These are phyloP conservation scores for Tuber indicum DNA, from an alignment of 495 filamentous ascomycete species.

Conservation along the genomic window DNA sequence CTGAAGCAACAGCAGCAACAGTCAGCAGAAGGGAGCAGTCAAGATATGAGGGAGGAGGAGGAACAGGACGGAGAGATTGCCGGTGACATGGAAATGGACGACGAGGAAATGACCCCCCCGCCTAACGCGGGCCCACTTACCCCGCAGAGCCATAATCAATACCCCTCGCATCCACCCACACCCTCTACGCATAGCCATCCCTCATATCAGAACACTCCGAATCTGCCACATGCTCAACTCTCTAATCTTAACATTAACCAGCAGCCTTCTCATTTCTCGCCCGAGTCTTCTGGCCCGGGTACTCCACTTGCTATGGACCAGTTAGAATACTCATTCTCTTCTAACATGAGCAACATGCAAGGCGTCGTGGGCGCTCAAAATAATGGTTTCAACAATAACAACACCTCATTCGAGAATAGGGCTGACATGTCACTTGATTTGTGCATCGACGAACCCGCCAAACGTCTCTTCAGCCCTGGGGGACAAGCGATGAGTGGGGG, in stretches of 20 bases:
- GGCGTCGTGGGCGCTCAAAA: slow-evolving; percentile 45
- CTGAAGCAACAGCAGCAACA: slow-evolving; percentile 35
- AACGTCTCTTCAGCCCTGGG: slow-evolving; percentile 79
- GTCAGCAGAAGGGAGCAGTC: slow-evolving; percentile 11
- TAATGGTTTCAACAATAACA: slow-evolving; percentile 32
- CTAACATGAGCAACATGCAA: slow-evolving; percentile 43
- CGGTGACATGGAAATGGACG: slow-evolving; percentile 93
- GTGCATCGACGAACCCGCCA: slow-evolving; percentile 93
- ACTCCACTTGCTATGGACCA: slow-evolving; percentile 59
- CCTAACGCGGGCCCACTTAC: slow-evolving; percentile 53
- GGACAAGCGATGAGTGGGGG: slow-evolving; percentile 59
- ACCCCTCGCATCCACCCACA: slow-evolving; percentile 77
- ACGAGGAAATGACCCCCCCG: slow-evolving; percentile 56
- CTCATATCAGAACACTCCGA: slow-evolving; percentile 81
- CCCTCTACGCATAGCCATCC: slow-evolving; percentile 63
- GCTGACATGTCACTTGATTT: slow-evolving; percentile 55
- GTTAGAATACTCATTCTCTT: slow-evolving; percentile 39
- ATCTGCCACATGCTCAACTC: slow-evolving; percentile 95
- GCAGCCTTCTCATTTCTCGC: slow-evolving; percentile 60
- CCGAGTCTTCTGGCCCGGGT: slow-evolving; percentile 67
- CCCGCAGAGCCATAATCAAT: slow-evolving; percentile 57
- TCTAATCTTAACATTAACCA: slow-evolving; percentile 62
- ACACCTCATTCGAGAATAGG: slow-evolving; percentile 18
- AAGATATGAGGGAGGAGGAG: slow-evolving; percentile 31
- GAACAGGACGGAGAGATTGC: slow-evolving; percentile 43